Evolutionary conservation across 495 filamentous ascomycete genomes (phyloP), one percentile per base, ranked within the genome.

Genomic region (Penicillium samsonianum): DNA sequence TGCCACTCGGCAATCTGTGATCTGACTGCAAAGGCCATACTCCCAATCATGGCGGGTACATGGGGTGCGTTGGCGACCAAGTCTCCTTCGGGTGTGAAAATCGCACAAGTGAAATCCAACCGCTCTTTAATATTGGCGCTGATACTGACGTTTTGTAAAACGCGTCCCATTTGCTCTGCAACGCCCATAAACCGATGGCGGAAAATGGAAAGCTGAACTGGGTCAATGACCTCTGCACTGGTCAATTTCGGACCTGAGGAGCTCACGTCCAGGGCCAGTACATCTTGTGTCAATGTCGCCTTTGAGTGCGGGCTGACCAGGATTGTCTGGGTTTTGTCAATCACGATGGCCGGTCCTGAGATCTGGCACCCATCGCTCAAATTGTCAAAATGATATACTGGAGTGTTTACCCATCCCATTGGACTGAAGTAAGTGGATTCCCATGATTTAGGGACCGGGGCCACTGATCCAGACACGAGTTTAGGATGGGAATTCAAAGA

Each of bases 261-360:
- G 61, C 91, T 88, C 4, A 95, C 89, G 2, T 71, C 56, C 58
- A 75, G 84, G 65, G 92, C 87, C 16, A 95, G 80, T 91, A 87
- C 65, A 90, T 91, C 2, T 86, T 91, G 60, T 20, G 61, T 50
- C 14, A 67, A 43, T 38, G 52, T 65, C 1, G 71, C 70, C 17
- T 82, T 81, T 12, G 89, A 83, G 11, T 80, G 82, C 6, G 90
- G 92, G 0, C 88, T 88, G 20, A 96, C 81, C 4, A 96, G 87
- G 54, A 96, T 91, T 0, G 92, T 96, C 71, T 96, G 92, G 6
- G 92, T 96, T 33, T 90, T 89, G 65, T 96, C 92, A 11, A 91
- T 90, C 48, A 96, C 73, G 58, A 96, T 88, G 0, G 92, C 92
- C 16, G 92, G 92, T 3, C 92, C 92, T 40, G 80, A 77, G 35